A percentile compares a stretch with the other conserved stretches of the same genome.
phyloP scores from a whole-genome alignment of 495 filamentous ascomycete species.

The Lepraria neglecta region DNA sequence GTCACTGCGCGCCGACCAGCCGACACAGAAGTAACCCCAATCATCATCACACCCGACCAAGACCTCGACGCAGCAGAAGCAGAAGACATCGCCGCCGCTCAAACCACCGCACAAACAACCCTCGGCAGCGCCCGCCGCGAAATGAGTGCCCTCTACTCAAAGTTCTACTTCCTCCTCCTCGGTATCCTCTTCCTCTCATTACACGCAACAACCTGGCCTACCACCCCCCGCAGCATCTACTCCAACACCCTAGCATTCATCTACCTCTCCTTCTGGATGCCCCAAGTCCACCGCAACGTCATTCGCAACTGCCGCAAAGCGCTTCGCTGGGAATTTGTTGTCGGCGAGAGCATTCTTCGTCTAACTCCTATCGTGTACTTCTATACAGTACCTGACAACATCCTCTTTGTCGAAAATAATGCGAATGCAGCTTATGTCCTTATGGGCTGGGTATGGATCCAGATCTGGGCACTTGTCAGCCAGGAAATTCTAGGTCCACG shows the following conservation, averaged over 20 bases:
- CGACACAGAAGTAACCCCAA: slow-evolving; percentile 50
- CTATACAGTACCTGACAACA: slow-evolving; percentile 63
- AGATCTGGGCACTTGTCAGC: slow-evolving; percentile 66
- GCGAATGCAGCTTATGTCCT: slow-evolving; percentile 54
- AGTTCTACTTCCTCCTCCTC: slow-evolving; percentile 68
- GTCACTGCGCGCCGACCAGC: slow-evolving; percentile 48
- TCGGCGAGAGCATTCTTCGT: slow-evolving; percentile 73
- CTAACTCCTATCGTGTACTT: slow-evolving; percentile 77
- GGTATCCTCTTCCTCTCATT: slow-evolving; percentile 66
- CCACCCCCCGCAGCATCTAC: slow-evolving; percentile 60
- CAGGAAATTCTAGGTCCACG: slow-evolving; percentile 85
- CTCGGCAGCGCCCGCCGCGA: slow-evolving; percentile 44
- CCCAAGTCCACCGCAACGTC: slow-evolving; percentile 85
- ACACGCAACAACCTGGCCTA: slow-evolving; percentile 69
- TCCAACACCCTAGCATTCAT: slow-evolving; percentile 58
- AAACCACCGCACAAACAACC: slow-evolving; percentile 30
- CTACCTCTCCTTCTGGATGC: slow-evolving; percentile 86
- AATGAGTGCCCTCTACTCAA: slow-evolving; percentile 69
- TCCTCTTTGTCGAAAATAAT: slow-evolving; percentile 72
- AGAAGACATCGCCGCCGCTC: slow-evolving; percentile 35
- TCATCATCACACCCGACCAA: slow-evolving; percentile 82
- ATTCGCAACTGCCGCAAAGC: slow-evolving; percentile 87
- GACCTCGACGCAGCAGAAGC: slow-evolving; percentile 56
- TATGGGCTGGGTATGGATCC: slow-evolving; percentile 84
- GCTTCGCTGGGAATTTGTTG: slow-evolving; percentile 77